These are phyloP conservation scores for Diaporthe caulivora DNA, from an alignment of 2,329 filamentous ascomycete species.

Conservation along the genomic window DNA sequence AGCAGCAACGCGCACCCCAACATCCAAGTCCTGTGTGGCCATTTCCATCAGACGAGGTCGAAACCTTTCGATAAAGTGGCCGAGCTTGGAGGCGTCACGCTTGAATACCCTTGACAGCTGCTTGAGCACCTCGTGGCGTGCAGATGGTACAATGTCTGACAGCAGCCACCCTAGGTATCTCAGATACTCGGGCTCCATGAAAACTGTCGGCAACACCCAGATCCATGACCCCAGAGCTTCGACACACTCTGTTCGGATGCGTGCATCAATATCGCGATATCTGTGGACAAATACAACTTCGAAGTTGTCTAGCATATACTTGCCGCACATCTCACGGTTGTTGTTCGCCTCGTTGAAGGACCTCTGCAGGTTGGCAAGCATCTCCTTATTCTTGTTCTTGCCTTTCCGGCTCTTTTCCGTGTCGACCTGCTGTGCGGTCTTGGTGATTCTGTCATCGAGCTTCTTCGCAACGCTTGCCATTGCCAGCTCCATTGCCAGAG, in stretches of 20 bases:
- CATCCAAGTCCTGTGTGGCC: constrained; percentile 86
- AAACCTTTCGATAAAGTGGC: constrained; percentile 94
- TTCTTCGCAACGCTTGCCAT: constrained; percentile 67
- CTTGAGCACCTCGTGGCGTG: constrained; percentile 86
- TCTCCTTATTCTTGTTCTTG: constrained; percentile 80
- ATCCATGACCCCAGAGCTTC: constrained; percentile 92
- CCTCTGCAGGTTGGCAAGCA: constrained; percentile 79
- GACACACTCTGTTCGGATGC: constrained; percentile 89
- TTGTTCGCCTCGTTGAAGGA: constrained; percentile 78
- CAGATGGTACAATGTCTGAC: constrained; percentile 81
- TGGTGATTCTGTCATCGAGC: constrained; percentile 72
- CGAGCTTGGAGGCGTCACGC: constrained; percentile 83
- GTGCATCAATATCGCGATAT: constrained; percentile 93
- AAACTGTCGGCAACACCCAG: constrained; percentile 83
- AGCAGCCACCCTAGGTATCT: constrained; percentile 97
- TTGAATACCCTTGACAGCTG: constrained; percentile 86
- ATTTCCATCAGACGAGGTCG: constrained; percentile 91
- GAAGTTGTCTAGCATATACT: constrained; percentile 85
- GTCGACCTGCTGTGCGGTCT: constrained; percentile 82
- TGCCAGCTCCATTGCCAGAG: constrained; percentile 82
- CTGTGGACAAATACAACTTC: constrained; percentile 94
- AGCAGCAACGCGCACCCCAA: constrained; percentile 81
- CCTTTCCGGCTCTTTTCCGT: constrained; percentile 78
- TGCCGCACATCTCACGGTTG: constrained; percentile 77
- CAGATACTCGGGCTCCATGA: constrained; percentile 90